Conservation (phyloP, 495 filamentous ascomycete species). For the Penicillium paxilli region DNA sequence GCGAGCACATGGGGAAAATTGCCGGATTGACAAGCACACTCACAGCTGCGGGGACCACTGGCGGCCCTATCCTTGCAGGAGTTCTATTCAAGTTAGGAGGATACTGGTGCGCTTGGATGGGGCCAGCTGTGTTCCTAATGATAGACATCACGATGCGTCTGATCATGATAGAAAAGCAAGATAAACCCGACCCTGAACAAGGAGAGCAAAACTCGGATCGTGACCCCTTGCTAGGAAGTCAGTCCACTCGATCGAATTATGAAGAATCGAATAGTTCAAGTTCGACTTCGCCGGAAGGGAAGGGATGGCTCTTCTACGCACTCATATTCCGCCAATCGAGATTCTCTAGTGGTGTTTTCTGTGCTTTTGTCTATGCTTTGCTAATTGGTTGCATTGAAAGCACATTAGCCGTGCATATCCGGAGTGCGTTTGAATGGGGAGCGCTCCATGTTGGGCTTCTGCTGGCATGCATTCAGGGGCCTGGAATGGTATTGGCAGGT, state of each 20-base stretch:
- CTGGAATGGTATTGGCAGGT: slow-evolving; percentile 24
- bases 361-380: slow-evolving; percentile 19
- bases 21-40: slow-evolving; percentile 15
- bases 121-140: slow-evolving; percentile 17
- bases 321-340: slow-evolving; percentile 20
- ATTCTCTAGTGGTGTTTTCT: slow-evolving; percentile 23
- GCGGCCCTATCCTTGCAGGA: slow-evolving; percentile 25
- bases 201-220: not conserved
- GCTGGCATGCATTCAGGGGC: slow-evolving; percentile 30
- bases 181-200: not conserved
- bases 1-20: slow-evolving; percentile 31
- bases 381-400: slow-evolving; percentile 30
- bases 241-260: not conserved
- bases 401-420: slow-evolving; percentile 32
- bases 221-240: slow-evolving; percentile 1
- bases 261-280: not conserved
- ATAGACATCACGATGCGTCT: slow-evolving; percentile 33
- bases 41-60: slow-evolving; percentile 17
- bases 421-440: slow-evolving; percentile 32
- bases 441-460: slow-evolving; percentile 26
- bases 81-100: slow-evolving; percentile 25
- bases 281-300: not conserved
- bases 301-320: slow-evolving; percentile 23
- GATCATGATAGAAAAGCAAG: slow-evolving; percentile 30
- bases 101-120: slow-evolving; percentile 33